These are phyloP conservation scores for Pyrenopolyporus hunteri DNA, from an alignment of 495 filamentous ascomycete species.

Conservation along the genomic window DNA sequence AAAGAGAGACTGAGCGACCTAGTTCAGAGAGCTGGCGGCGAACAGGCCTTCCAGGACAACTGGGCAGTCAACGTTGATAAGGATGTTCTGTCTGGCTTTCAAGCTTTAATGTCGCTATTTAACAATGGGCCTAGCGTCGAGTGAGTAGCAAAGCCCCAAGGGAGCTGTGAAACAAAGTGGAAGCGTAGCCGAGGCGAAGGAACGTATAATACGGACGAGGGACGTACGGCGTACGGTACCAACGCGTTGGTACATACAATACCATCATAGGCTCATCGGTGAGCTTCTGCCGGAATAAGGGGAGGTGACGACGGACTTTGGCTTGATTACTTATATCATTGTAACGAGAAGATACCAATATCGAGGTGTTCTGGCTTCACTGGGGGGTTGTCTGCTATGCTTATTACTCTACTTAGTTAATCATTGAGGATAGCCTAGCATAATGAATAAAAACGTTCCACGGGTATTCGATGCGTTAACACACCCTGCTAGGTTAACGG, in stretches of 20 bases:
- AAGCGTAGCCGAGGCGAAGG: no score
- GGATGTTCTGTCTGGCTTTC: constrained; percentile 75
- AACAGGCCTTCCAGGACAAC: constrained; percentile 71
- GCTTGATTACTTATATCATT: not conserved
- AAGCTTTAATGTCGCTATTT: constrained; percentile 15
- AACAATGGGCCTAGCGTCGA: constrained; percentile 2
- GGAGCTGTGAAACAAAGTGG: not conserved
- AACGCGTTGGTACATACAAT: not conserved
- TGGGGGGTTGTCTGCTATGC: not conserved
- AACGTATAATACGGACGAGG: no score
- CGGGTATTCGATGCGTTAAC: no score
- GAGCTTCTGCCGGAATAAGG: not conserved
- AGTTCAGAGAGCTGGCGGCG: constrained; percentile 72
- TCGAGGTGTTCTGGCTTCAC: not conserved
- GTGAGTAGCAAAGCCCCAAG: not conserved
- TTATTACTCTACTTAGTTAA: not conserved
- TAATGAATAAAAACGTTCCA: not conserved
- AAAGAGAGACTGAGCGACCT: constrained; percentile 67
- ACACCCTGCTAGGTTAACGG: no score
- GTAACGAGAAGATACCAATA: not conserved
- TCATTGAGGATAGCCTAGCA: not conserved
- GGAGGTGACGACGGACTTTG: not conserved
- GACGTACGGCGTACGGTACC: no score
- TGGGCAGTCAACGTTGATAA: constrained; percentile 90
- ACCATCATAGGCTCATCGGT: not conserved